A percentile compares a stretch with the other conserved stretches of the same genome.
phyloP scores from a whole-genome alignment of 2,329 filamentous ascomycete species.

The Amylocarpus encephaloides region DNA sequence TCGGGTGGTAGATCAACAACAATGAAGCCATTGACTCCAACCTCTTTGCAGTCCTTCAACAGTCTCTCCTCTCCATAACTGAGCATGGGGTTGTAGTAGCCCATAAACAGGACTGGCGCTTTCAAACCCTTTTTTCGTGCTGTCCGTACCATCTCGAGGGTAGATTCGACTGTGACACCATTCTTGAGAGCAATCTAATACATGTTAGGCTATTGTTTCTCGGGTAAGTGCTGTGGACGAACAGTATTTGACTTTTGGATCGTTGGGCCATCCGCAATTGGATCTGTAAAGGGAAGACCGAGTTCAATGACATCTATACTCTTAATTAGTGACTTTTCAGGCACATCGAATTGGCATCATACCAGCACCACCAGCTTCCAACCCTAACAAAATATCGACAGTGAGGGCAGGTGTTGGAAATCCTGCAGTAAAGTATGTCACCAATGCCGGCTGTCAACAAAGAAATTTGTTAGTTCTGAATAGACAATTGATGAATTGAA shows the following conservation, averaged over 20 bases:
- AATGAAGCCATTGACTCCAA: slow-evolving; percentile 93
- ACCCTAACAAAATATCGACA: slow-evolving; percentile 73
- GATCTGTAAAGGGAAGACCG: slow-evolving; percentile 94
- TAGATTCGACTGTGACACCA: slow-evolving; percentile 74
- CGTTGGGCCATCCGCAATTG: slow-evolving; percentile 94
- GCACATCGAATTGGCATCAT: slow-evolving; percentile 25
- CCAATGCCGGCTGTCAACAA: slow-evolving; percentile 52
- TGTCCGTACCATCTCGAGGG: slow-evolving; percentile 76
- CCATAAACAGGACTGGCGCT: slow-evolving; percentile 88
- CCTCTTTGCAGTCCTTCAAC: slow-evolving; percentile 73
- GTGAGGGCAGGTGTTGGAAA: slow-evolving; percentile 80
- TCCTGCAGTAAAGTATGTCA: slow-evolving; percentile 94
- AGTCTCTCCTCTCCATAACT: slow-evolving; percentile 91
- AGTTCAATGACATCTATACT: slow-evolving; percentile 82
- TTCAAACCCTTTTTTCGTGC: slow-evolving; percentile 72
- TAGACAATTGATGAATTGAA: background rate
- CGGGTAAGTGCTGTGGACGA: slow-evolving; percentile 25
- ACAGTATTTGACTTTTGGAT: slow-evolving; percentile 93
- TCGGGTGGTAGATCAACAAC: slow-evolving; percentile 93
- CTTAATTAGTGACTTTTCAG: slow-evolving; percentile 5
- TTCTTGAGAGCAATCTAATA: slow-evolving; percentile 67
- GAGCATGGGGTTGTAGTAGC: slow-evolving; percentile 95
- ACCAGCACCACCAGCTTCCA: slow-evolving; percentile 92
- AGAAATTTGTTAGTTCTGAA: slow-evolving; percentile 2
- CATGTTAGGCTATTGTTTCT: slow-evolving; percentile 13